Evolutionary conservation across 106 monocot species (phyloP), one percentile per base, ranked within the genome.

Genomic region (Xerophyta viscosa): DNA sequence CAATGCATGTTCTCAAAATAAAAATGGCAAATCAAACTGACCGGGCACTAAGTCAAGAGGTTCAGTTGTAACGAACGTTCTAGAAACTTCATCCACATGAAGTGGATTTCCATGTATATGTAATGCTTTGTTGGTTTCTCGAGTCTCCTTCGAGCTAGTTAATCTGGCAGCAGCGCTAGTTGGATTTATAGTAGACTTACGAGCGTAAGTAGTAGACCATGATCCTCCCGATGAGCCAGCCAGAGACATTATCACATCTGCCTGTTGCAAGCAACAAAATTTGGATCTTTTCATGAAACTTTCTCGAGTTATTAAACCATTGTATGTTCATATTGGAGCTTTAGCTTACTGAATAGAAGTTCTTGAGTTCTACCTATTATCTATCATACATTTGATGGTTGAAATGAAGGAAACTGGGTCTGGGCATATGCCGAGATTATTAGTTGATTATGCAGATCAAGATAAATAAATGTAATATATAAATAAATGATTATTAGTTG

Each of bases 241-340:
- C 65, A 79, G 57, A 50, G 73, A 59, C 73, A 79, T 79, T 55
- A 79, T 79, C 27, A 79, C 65, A 60, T 79, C 73, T 22, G 79
- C 79, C 79, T 79, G 63, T 54, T 64, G 29, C 5, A 6, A 33
- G 7, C 5, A 33, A 39, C 39, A 39, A n/a, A n/a, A n/a, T n/a
- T n/a, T n/a, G n/a, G n/a, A n/a, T n/a, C n/a, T n/a, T n/a, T n/a
- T n/a, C n/a, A n/a, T 39, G 39, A 39, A 39, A 39, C 15, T 2
- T 12, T 39, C 3, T 12, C 15, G 15, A 1, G 15, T 39, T 39
- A 39, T 2, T 39, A 1, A 12, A 5, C 33, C 33, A 36, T 11
- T 6, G 5, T 36, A 36, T 6, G 11, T 36, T 6, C 5, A 36
- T 5, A 36, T 36, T 6, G 11, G 33, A 36, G 39, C 1, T 39